Evolutionary conservation across 2,329 filamentous ascomycete species (phyloP).

Genomic region (Xylariales sp.): DNA sequence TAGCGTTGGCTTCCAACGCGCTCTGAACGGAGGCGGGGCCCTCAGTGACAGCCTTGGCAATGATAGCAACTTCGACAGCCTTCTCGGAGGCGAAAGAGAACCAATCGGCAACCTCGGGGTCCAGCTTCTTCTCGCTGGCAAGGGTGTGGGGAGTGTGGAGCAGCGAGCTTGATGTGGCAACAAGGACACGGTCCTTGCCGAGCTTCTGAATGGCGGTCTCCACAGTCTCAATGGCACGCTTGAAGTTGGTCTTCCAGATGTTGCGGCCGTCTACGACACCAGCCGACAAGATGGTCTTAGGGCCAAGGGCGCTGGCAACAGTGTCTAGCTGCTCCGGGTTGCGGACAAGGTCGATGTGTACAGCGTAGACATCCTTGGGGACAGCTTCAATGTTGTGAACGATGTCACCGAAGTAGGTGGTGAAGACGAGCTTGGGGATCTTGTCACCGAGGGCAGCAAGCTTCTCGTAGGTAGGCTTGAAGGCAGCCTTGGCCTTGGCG

Average conservation of each 20-base stretch:
- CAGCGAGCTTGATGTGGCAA: slow-evolving; percentile 96
- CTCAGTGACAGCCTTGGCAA: slow-evolving; percentile 96
- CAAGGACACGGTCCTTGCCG: slow-evolving; percentile 96
- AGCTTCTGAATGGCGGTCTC: slow-evolving; percentile 93
- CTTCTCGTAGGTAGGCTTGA: slow-evolving; percentile 98
- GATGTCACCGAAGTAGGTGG: slow-evolving; percentile 99
- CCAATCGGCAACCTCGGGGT: slow-evolving; percentile 93
- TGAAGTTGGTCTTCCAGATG: slow-evolving; percentile 99
- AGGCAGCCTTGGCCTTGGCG: slow-evolving; percentile 90
- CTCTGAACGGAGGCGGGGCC: slow-evolving; percentile 87
- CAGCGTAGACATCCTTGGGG: slow-evolving; percentile 80
- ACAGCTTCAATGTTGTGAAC: slow-evolving; percentile 98
- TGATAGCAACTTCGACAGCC: slow-evolving; percentile 87
- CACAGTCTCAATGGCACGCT: slow-evolving; percentile 89
- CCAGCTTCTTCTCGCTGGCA: slow-evolving; percentile 97
- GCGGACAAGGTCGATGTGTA: slow-evolving; percentile 96
- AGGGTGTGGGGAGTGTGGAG: slow-evolving; percentile 99
- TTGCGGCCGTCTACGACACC: slow-evolving; percentile 99
- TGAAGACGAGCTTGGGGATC: slow-evolving; percentile 88
- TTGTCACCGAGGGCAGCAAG: slow-evolving; percentile 79
- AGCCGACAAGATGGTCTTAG: slow-evolving; percentile 89
- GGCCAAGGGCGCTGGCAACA: slow-evolving; percentile 83
- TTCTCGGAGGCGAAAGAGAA: slow-evolving; percentile 99
- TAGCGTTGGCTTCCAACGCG: slow-evolving; percentile 96
- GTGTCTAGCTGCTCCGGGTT: slow-evolving; percentile 97